phyloP scores from a whole-genome alignment of 768 basidiomycete species.

The Phylloporus sp. region DNA sequence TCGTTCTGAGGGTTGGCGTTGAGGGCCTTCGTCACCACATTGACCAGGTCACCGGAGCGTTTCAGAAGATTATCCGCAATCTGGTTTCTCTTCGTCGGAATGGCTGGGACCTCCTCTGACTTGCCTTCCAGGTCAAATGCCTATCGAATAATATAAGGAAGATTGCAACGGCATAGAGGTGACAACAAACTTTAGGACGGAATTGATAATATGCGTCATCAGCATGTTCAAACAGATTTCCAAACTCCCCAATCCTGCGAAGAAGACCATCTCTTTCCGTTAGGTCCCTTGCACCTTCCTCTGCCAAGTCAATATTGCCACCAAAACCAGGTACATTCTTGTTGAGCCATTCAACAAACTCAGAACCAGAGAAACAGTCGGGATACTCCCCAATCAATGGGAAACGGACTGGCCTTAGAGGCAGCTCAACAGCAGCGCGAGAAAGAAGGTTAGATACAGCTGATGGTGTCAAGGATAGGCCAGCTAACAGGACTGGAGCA shows the following conservation, averaged over 20 bases:
- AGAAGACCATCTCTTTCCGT: slow-evolving; percentile 53
- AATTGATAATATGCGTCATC: slow-evolving; percentile 86
- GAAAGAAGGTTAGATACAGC: slow-evolving; percentile 67
- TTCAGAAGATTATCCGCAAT: slow-evolving; percentile 59
- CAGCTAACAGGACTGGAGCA: slow-evolving; percentile 68
- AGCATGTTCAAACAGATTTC: slow-evolving; percentile 74
- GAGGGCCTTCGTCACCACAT: slow-evolving; percentile 69
- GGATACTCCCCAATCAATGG: slow-evolving; percentile 81
- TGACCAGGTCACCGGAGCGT: slow-evolving; percentile 65
- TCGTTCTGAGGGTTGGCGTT: slow-evolving; percentile 47
- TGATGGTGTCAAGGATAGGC: slow-evolving; percentile 61
- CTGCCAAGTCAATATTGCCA: slow-evolving; percentile 74
- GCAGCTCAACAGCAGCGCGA: slow-evolving; percentile 70
- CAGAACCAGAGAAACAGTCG: slow-evolving; percentile 85
- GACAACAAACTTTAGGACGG: slow-evolving; percentile 59
- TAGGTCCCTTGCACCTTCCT: slow-evolving; percentile 59
- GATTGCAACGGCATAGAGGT: slow-evolving; percentile 18
- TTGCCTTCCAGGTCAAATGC: slow-evolving; percentile 31
- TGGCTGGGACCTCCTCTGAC: slow-evolving; percentile 17
- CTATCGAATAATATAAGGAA: slow-evolving; percentile 17
- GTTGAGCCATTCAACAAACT: slow-evolving; percentile 82
- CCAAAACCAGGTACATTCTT: slow-evolving; percentile 74
- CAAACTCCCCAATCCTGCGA: slow-evolving; percentile 76
- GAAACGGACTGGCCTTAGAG: slow-evolving; percentile 66
- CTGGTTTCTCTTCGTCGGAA: slow-evolving; percentile 30